phyloP scores from a whole-genome alignment of 208 protist species.

The Trypanosoma theileri region DNA sequence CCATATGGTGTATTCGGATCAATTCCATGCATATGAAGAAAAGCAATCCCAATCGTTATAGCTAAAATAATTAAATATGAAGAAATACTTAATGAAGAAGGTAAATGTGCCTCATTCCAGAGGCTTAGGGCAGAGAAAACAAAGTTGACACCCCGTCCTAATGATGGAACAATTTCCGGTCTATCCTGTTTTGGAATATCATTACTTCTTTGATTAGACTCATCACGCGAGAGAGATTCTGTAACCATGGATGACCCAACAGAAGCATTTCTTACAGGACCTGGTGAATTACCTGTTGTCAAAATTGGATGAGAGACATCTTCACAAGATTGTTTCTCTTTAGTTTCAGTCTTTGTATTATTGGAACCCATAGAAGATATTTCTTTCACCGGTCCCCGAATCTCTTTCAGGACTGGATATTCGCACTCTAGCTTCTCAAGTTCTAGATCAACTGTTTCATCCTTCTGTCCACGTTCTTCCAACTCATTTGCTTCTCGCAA shows the following conservation, averaged over 20 bases:
- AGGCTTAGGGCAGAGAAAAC: slow-evolving; percentile 38
- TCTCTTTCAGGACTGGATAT: slow-evolving; percentile 32
- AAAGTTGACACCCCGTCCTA: slow-evolving; percentile 2
- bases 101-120: slow-evolving; percentile 48
- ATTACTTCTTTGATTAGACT: not conserved
- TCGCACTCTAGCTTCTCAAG: slow-evolving; percentile 46
- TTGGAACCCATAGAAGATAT: too few relatives aligned
- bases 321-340: too few relatives aligned
- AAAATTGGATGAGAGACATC: too few relatives aligned
- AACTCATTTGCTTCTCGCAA: slow-evolving; percentile 40
- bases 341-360: too few relatives aligned
- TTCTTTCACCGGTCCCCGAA: not conserved
- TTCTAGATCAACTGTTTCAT: slow-evolving; percentile 33
- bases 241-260: too few relatives aligned
- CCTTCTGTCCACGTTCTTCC: slow-evolving; percentile 19
- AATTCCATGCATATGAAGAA: slow-evolving; percentile 43
- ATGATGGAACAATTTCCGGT: not conserved
- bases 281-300: too few relatives aligned
- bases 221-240: too few relatives aligned
- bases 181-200: not conserved
- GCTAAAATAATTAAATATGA: slow-evolving; percentile 35
- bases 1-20: slow-evolving; percentile 38
- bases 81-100: slow-evolving; percentile 37
- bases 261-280: too few relatives aligned
- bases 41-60: slow-evolving; percentile 29